These are phyloP conservation scores for Postia placenta DNA, from an alignment of 768 basidiomycete species.

Conservation along the genomic window DNA sequence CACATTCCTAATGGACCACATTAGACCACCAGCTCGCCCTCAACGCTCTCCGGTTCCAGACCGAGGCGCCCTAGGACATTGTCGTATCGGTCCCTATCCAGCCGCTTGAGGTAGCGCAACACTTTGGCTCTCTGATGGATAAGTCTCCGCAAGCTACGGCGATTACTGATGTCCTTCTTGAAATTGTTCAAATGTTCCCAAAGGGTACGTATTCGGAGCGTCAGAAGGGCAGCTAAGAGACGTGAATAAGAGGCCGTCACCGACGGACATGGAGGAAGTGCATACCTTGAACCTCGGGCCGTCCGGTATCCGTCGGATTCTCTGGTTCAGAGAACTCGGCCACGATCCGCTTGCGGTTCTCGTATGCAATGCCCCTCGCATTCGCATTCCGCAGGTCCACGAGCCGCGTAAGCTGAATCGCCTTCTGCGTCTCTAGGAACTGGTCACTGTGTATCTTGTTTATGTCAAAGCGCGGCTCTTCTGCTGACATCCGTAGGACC, in stretches of 20 bases:
- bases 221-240: slow-evolving; percentile 75
- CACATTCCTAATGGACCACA: no score
- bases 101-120: slow-evolving; percentile 68
- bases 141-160: slow-evolving; percentile 67
- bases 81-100: slow-evolving; percentile 68
- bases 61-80: slow-evolving; percentile 65
- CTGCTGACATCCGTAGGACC: background rate
- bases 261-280: slow-evolving; percentile 4
- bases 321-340: slow-evolving; percentile 67
- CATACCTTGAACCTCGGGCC: slow-evolving; percentile 88
- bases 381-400: slow-evolving; percentile 87
- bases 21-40: slow-evolving; percentile 83
- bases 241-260: background rate
- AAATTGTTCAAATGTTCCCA: slow-evolving; percentile 66
- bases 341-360: slow-evolving; percentile 79
- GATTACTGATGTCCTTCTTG: slow-evolving; percentile 73
- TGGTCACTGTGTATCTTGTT: slow-evolving; percentile 6
- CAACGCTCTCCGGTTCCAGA: slow-evolving; percentile 72
- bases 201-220: slow-evolving; percentile 78
- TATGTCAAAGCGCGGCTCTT: background rate
- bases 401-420: slow-evolving; percentile 55
- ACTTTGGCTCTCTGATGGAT: slow-evolving; percentile 82
- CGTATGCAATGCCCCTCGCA: slow-evolving; percentile 78
- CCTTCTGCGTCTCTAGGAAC: slow-evolving; percentile 33
- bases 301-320: slow-evolving; percentile 70